Evolutionary conservation across 441 rosid genomes (phyloP), one percentile per base, ranked within the genome.

Genomic region (Adansonia gregorii): DNA sequence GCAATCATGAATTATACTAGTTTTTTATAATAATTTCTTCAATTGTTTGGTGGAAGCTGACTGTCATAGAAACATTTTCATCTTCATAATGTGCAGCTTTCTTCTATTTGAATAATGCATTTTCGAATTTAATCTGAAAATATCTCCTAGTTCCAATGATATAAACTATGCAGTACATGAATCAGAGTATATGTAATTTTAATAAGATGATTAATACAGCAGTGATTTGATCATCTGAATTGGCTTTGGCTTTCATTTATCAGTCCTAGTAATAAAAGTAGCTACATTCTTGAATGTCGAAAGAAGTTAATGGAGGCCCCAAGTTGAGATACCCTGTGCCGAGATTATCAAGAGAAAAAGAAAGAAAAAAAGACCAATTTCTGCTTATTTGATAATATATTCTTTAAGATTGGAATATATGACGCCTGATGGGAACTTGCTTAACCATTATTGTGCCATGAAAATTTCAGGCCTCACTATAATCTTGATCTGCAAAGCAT

Each of bases 391-490:
- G 59, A 54, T 52, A 24, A 8, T 64, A 17, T 64, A 12, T 19
- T 10, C 45, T 49, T 78, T 59, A 49, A 15, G 20, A 8, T 24
- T 45, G 49, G 61, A 72, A 41, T 49, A 24, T 67, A 60, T 22
- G 78, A 64, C 19, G 8, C 54, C 35, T 2, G 65, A 27, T 15
- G 63, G 72, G 15, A 27, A 22, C 31, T 73, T 59, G 72, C 66
- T 79, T 89, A 79, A 85, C 68, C 78, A 83, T 74, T 74, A 67
- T 76, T 73, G 60, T 80, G 73, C 10, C 59, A 17, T 75, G 67
- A n/a, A 70, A 76, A 78, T 81, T 86, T 76, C 89, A 97, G 99
- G 96, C 89, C 98, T 67, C 99, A 93, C 86, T 97, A 93, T 87
- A 97, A 94, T 84, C 83, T 97, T 81, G 84, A 94, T 76, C 89